Percentiles rank a stretch among this genome's conserved stretches.
phyloP scores from a whole-genome alignment of 192 early-diverging fungal species.

The Coemansia sp. region DNA sequence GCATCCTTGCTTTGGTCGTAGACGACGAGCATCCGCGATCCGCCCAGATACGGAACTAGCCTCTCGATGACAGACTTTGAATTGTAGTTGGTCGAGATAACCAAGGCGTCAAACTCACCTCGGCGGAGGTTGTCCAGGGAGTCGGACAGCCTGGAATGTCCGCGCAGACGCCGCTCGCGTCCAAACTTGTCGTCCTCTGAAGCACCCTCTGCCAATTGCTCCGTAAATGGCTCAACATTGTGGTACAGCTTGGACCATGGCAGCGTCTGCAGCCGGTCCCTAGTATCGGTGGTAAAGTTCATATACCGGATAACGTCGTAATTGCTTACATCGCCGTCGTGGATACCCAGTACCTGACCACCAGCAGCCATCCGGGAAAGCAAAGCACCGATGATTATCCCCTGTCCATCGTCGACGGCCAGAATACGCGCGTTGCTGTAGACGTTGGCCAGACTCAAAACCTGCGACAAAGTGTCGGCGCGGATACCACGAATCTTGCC shows the following conservation, averaged over 20 bases:
- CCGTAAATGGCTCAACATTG: constrained; percentile 59
- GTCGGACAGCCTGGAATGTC: constrained; percentile 56
- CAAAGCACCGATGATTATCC: constrained; percentile 78
- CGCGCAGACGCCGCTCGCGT: constrained; percentile 60
- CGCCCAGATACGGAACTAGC: constrained; percentile 75
- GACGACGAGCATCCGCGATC: constrained; percentile 83
- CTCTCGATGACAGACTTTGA: constrained; percentile 71
- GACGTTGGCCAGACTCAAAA: constrained; percentile 83
- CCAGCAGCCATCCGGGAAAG: constrained; percentile 74
- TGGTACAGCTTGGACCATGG: constrained; percentile 73
- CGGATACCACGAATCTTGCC: constrained; percentile 76
- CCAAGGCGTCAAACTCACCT: constrained; percentile 73
- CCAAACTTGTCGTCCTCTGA: constrained; percentile 58
- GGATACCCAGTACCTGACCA: constrained; percentile 70
- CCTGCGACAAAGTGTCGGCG: constrained; percentile 89
- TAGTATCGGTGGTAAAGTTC: constrained; percentile 65
- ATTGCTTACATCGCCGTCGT: constrained; percentile 74
- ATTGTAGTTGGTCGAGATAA: constrained; percentile 81
- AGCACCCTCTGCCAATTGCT: constrained; percentile 58
- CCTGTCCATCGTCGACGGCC: constrained; percentile 91
- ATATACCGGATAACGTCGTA: constrained; percentile 76
- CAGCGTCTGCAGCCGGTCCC: constrained; percentile 63
- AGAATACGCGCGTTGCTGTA: constrained; percentile 69
- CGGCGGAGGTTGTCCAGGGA: constrained; percentile 58
- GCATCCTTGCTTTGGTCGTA: constrained; percentile 74